Evolutionary conservation across 148 eudicot species (phyloP), one percentile per base, ranked within the genome.

Genomic region (Gaultheria prostrata): DNA sequence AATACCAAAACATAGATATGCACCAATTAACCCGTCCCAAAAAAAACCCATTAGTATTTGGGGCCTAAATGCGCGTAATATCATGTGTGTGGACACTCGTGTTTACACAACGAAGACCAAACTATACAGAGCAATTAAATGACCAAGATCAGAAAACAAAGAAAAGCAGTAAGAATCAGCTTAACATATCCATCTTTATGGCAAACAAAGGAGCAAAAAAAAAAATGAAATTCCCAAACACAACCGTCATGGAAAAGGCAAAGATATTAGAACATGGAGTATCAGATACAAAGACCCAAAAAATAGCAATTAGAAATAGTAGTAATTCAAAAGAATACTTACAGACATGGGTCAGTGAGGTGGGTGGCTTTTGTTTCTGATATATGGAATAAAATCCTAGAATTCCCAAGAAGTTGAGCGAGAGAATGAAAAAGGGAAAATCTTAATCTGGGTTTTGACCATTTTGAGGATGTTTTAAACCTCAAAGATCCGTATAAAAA

Each of bases 331-430:
- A 72, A 72, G 79, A 72, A 73, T 46, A 86, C 88, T 86, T 74
- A 86, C 88, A 72, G 88, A 85, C 85, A 86, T 86, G 77, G 72
- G 10, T n/a, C 35, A 67, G 30, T 30, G 72, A 1, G 18, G 20
- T 28, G 18, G 1, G 4, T 78, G 82, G 1, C 46, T 10, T 72
- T 79, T 39, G 71, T 53, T 57, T 72, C 56, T 79, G 71, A 24
- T 39, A 21, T 32, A 43, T 33, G 49, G 51, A 74, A 65, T 32
- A 49, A 39, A 79, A 24, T 39, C 56, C 24, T 24, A 35, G 71
- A 71, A 79, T 18, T 54, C 67, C 43, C 70, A 33, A 57, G 77
- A 79, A 4, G 77, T 33, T 15, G 61, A 20, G 15, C 32, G 26
- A 69, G 32, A 14, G 72, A 54, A 0, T 20, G 65, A 26, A 24